Base-by-base conservation (phyloP, 2,329 filamentous ascomycete species). In the Ilyonectria destructans region DNA sequence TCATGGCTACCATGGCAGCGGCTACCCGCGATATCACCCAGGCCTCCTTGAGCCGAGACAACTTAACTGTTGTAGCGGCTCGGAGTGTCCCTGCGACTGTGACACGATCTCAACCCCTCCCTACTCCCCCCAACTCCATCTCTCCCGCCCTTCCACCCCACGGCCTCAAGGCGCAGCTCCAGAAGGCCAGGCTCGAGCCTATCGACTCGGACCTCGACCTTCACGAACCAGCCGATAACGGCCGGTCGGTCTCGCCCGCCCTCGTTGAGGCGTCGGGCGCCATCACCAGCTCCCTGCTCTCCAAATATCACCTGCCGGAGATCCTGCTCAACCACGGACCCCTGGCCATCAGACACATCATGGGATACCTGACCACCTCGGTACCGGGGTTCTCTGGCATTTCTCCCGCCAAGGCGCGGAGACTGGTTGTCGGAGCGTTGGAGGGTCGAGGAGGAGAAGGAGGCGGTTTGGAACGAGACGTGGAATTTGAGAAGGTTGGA, bases 101-200 rank as follows among this genome's bases (percentile, higher is more conserved):
- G 87, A 88, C 88, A 84, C 85, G 83, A 83, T 82, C 84, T 84
- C 86, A 88, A 76, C 86, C 89, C 81, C 90, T 97, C 78, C 94
- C 93, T 71, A 98, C 96, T 80, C 96, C 96, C 79, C 96, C 96
- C 69, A 97, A 96, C 86, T 98, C 95, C 82, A 95, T 98, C 80
- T 98, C 95, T 69, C 96, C 96, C 56, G 92, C 90, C 75, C 88
- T 98, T 74, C 91, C 92, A 76, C 93, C 95, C 68, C 93, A 96
- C 77, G 92, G 92, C 77, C 90, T 93, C 79, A 93, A 92, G 81
- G 88, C 89, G 71, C 91, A 91, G 79, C 85, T 90, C 73, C 87
- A 87, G 78, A 87, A 85, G 81, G 86, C 86, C 71, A 85, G 80
- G 74, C 85, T 90, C 77, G 89, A 91, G 72, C 85, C 87, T 77